A percentile compares a stretch with the other conserved stretches of the same genome.
phyloP scores from a whole-genome alignment of 257 asterid genomes.

The Solanum habrochaites region DNA sequence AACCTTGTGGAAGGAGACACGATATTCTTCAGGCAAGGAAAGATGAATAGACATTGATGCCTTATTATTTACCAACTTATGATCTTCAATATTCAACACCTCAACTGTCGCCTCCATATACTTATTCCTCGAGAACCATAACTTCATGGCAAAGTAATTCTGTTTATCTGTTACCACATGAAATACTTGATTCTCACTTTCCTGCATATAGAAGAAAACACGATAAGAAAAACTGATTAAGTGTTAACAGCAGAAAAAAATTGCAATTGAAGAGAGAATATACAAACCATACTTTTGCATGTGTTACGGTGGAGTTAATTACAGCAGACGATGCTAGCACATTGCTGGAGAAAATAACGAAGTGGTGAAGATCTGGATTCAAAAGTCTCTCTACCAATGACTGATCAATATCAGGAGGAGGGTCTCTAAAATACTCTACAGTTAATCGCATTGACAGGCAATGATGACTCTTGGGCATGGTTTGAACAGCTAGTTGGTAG shows the following conservation, averaged over 20 bases:
- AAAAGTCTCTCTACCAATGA: slow-evolving; percentile 36
- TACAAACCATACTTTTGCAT: slow-evolving; percentile 54
- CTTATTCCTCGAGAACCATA: slow-evolving; percentile 64
- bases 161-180: slow-evolving; percentile 85
- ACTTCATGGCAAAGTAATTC: slow-evolving; percentile 79
- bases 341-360: slow-evolving; percentile 74
- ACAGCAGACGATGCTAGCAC: slow-evolving; percentile 81
- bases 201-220: slow-evolving; percentile 39
- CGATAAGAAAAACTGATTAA: slow-evolving; percentile 5
- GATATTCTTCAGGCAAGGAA: slow-evolving; percentile 85
- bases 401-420: slow-evolving; percentile 40
- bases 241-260: neutral
- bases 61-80: slow-evolving; percentile 33
- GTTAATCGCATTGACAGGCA: slow-evolving; percentile 91
- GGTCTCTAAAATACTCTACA: slow-evolving; percentile 74
- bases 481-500: slow-evolving; percentile 90
- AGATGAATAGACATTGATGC: slow-evolving; percentile 37
- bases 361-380: slow-evolving; percentile 70
- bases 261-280: neutral
- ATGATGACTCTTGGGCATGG: slow-evolving; percentile 95
- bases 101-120: slow-evolving; percentile 72
- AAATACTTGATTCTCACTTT: slow-evolving; percentile 65
- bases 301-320: slow-evolving; percentile 70
- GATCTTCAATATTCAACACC: slow-evolving; percentile 81
- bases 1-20: slow-evolving; percentile 58